Evolutionary conservation across 1,284 basidiomycete species (phyloP).

Genomic region (Boletus hoseneyae): DNA sequence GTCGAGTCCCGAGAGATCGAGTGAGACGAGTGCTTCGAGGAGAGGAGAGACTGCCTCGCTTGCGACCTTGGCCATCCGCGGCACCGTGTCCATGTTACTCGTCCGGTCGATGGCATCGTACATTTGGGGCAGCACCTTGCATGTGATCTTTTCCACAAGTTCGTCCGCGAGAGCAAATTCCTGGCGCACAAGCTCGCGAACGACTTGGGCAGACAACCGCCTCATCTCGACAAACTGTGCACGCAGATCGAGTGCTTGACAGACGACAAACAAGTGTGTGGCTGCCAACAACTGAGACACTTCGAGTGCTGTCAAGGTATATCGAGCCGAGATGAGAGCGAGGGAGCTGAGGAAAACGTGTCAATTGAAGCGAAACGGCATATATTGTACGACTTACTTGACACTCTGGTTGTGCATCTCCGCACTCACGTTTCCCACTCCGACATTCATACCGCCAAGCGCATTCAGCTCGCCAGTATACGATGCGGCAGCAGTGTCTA

Average conservation of each 20-base stretch:
- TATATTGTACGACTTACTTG: conserved; percentile 51
- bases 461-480: conserved; percentile 81
- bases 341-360: conserved; percentile 54
- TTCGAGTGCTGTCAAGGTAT: conserved; percentile 73
- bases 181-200: conserved; percentile 18
- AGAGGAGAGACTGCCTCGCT: conserved; percentile 57
- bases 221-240: conserved; percentile 67
- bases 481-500: conserved; percentile 82
- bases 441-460: conserved; percentile 75
- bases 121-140: conserved; percentile 34
- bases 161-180: conserved; percentile 17
- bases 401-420: conserved; percentile 89
- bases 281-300: conserved; percentile 72
- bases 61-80: conserved; percentile 66
- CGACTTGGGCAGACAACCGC: conserved; percentile 14
- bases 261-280: conserved; percentile 73
- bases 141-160: conserved; percentile 15
- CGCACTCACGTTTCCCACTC: conserved; percentile 80
- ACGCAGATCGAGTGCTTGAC: conserved; percentile 80
- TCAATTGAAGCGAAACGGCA: background rate
- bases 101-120: conserved; percentile 58
- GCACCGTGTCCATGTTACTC: conserved; percentile 64
- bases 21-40: conserved; percentile 50
- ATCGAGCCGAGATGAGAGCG: conserved; percentile 76
- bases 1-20: conserved; percentile 33